Evolutionary conservation across 2,329 filamentous ascomycete species (phyloP).

Genomic region (Neodidymelliopsis sp.): DNA sequence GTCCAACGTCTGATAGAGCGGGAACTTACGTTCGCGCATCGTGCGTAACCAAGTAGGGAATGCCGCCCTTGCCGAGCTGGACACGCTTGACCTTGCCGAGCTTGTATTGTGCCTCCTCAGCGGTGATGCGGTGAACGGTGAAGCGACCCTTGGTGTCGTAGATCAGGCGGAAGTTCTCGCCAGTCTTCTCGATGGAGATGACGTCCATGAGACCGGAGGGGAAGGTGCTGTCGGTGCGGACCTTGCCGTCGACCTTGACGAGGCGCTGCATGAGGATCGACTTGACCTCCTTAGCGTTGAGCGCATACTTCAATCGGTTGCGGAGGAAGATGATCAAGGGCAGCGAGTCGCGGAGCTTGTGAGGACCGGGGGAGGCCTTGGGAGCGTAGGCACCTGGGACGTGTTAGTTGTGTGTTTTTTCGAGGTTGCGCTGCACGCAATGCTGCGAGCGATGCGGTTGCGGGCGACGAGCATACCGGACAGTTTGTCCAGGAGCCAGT

Average conservation of each 20-base stretch:
- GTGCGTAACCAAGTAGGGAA: slow-evolving; percentile 99
- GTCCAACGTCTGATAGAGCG: slow-evolving; percentile 99
- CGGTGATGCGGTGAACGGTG: slow-evolving; percentile 99
- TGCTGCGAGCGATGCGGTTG: slow-evolving; percentile 52
- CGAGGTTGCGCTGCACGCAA: slow-evolving; percentile 10
- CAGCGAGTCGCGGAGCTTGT: slow-evolving; percentile 99
- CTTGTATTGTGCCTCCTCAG: slow-evolving; percentile 99
- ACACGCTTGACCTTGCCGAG: slow-evolving; percentile 99
- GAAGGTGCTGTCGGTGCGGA: slow-evolving; percentile 98
- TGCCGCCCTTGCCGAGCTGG: slow-evolving; percentile 98
- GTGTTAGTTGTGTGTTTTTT: slow-evolving; percentile 28
- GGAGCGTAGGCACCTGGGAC: slow-evolving; percentile 62
- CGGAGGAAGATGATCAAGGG: slow-evolving; percentile 88
- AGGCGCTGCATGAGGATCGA: slow-evolving; percentile 99
- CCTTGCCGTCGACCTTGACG: slow-evolving; percentile 99
- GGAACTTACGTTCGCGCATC: slow-evolving; percentile 99
- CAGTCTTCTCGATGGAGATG: slow-evolving; percentile 99
- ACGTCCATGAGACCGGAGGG: slow-evolving; percentile 99
- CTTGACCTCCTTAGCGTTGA: slow-evolving; percentile 98
- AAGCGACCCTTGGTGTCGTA: slow-evolving; percentile 99
- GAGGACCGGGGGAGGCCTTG: slow-evolving; percentile 82
- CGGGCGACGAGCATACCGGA: slow-evolving; percentile 69
- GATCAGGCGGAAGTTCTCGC: slow-evolving; percentile 99
- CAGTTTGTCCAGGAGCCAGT: slow-evolving; percentile 99
- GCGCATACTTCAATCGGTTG: slow-evolving; percentile 96